These are phyloP conservation scores for Aspergillus calidoustus DNA, from an alignment of 2,329 filamentous ascomycete species.

Conservation along the genomic window DNA sequence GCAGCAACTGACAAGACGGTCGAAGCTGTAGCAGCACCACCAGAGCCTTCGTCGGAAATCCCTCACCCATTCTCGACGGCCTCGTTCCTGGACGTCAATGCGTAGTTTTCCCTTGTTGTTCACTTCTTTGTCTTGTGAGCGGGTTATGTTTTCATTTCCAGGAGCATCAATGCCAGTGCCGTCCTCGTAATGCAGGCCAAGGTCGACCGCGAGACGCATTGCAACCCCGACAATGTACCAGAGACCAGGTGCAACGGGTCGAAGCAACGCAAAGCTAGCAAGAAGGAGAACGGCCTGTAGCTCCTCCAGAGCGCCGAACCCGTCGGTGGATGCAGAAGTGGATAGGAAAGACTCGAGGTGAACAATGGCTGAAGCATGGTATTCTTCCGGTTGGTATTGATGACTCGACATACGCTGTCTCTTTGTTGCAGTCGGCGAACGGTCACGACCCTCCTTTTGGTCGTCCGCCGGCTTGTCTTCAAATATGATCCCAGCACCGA, in stretches of 20 bases:
- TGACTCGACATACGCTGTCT: conserved; percentile 60
- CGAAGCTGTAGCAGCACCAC: conserved; percentile 97
- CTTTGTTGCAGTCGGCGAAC: conserved; percentile 42
- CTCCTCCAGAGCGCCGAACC: conserved; percentile 86
- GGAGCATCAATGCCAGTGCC: conserved; percentile 67
- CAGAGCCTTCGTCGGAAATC: conserved; percentile 86
- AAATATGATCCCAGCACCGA: conserved; percentile 90
- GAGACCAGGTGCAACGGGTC: conserved; percentile 88
- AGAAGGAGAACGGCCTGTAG: conserved; percentile 90
- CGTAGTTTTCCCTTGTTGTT: conserved; percentile 37
- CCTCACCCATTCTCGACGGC: conserved; percentile 78
- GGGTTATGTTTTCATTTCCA: conserved; percentile 39
- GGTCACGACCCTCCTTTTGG: conserved; percentile 28
- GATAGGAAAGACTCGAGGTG: conserved; percentile 84
- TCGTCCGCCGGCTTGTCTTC: conserved; percentile 48
- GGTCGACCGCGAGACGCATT: conserved; percentile 84
- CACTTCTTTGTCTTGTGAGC: conserved; percentile 20
- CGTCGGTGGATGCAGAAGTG: conserved; percentile 65
- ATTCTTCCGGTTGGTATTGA: conserved; percentile 85
- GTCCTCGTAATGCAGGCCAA: conserved; percentile 92
- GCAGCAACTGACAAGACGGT: conserved; percentile 91
- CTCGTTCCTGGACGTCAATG: conserved; percentile 61
- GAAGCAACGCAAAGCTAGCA: conserved; percentile 86
- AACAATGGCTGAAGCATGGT: conserved; percentile 91
- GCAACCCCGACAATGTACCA: conserved; percentile 98